A percentile compares a stretch with the other conserved stretches of the same genome.
These are phyloP conservation scores for Orbilia blumenaviensis DNA, from an alignment of 2,329 filamentous ascomycete genomes.

Conservation along the genomic window DNA sequence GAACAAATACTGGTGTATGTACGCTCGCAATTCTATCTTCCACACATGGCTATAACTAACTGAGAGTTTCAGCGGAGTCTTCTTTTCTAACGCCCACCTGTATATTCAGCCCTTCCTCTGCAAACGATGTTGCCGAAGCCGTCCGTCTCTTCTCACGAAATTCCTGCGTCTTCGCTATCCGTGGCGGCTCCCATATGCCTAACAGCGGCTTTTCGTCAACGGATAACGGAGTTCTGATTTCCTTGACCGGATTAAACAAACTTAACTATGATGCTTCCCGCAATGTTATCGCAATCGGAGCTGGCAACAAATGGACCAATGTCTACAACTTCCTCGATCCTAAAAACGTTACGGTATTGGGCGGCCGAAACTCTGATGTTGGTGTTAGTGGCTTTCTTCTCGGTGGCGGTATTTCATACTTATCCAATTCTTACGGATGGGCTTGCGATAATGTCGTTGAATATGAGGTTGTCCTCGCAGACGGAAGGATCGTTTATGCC, in stretches of 20 bases:
- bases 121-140: slow-evolving; percentile 10
- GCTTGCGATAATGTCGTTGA: slow-evolving; percentile 65
- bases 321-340: slow-evolving; percentile 63
- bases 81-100: slow-evolving; percentile 8
- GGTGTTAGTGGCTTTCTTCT: slow-evolving; percentile 64
- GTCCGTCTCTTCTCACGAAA: neutral
- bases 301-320: slow-evolving; percentile 64
- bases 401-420: slow-evolving; percentile 65
- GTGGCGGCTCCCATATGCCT: slow-evolving; percentile 67
- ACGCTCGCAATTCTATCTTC: neutral
- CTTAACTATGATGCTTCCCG: slow-evolving; percentile 60
- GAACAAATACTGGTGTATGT: slow-evolving; percentile 16
- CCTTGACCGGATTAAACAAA: slow-evolving; percentile 62
- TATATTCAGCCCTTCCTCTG: slow-evolving; percentile 9
- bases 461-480: slow-evolving; percentile 67
- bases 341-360: slow-evolving; percentile 62
- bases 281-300: slow-evolving; percentile 62
- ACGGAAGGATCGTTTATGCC: slow-evolving; percentile 65
- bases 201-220: slow-evolving; percentile 66
- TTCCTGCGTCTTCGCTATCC: slow-evolving; percentile 64
- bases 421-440: slow-evolving; percentile 64
- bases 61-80: neutral
- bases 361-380: slow-evolving; percentile 63
- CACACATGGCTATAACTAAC: neutral
- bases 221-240: slow-evolving; percentile 66